Base-by-base conservation (phyloP, 345 rosid genomes). In the Leavenworthia alabamica region DNA sequence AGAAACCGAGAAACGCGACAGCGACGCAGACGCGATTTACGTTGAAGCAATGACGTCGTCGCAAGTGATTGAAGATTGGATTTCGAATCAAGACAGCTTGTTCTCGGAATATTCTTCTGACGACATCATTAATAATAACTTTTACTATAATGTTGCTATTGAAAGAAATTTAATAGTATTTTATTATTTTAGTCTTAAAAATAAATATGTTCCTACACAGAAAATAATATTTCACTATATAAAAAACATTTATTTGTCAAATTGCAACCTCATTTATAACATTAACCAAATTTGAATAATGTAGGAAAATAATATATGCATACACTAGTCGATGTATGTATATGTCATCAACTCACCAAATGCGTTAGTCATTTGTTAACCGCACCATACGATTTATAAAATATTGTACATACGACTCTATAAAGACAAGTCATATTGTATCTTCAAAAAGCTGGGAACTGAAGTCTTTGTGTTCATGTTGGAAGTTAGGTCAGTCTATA, bases 91-190 rank as follows among this genome's bases (percentile, higher is more conserved):
- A 53, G 81, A 73, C 73, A 47, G 68, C 8, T 62, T 77, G 26
- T 41, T 68, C 13, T 46, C 45, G n/a, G 79, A 75, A 73, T 71
- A 60, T 56, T 66, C 62, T 23, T 3, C 22, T 17, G 80, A 77
- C 47, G 66, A 33, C 58, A 20, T 16, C 16, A 40, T 47, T 41
- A n/a, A 26, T 48, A n/a, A 26, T 48, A 14, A 32, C 40, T 40
- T 39, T 7, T 47, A 47, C 39, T 39, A 14, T 55, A 47, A 24
- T 60, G 54, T 31, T 68, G 7, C 36, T 32, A 27, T 27, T 44
- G 8, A 11, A 54, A 15, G 49, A 62, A 47, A 61, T 31, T 49
- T 56, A 8, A 39, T 31, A 24, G 29, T 27, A 15, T 56, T 47
- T 28, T 29, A 48, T 52, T 29, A 46, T 55, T 32, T 2, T 42